These are phyloP conservation scores for Chlamydomonas schloesseri DNA, from an alignment of 139 green algal species.

Conservation along the genomic window DNA sequence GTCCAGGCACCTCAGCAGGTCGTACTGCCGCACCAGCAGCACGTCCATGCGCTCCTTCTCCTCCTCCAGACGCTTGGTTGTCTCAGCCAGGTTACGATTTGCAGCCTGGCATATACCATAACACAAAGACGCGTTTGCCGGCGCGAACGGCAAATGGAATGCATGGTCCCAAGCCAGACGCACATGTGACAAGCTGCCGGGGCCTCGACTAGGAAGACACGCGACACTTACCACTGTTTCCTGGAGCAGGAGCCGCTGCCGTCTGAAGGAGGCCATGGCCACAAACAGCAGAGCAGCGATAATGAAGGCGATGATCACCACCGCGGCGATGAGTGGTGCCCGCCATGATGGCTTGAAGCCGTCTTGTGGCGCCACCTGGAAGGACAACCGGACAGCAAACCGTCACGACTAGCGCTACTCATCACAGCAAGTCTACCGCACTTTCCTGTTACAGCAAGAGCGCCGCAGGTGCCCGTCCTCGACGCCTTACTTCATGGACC, in stretches of 20 bases:
- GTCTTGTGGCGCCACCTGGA: slow-evolving; percentile 1
- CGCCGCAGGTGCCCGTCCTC: too few species aligned
- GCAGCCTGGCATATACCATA: slow-evolving; percentile 45
- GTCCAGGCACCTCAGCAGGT: slow-evolving; percentile 61
- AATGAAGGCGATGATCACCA: slow-evolving; percentile 52
- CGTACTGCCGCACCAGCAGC: slow-evolving; percentile 67
- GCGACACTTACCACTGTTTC: slow-evolving; percentile 53
- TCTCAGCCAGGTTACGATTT: slow-evolving; percentile 57
- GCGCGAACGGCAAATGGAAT: not conserved
- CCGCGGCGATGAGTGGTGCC: slow-evolving; percentile 46
- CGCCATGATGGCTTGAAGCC: slow-evolving; percentile 32
- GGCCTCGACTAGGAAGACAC: too few species aligned
- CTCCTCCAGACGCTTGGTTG: slow-evolving; percentile 55
- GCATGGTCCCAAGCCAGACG: too few species aligned
- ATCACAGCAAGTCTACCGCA: too few species aligned
- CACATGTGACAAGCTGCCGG: too few species aligned
- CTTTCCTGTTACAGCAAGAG: too few species aligned
- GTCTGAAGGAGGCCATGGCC: slow-evolving; percentile 41
- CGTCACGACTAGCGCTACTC: too few species aligned
- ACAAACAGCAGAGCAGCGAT: slow-evolving; percentile 50
- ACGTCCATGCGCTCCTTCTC: slow-evolving; percentile 67
- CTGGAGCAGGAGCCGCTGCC: slow-evolving; percentile 56
- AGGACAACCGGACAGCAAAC: too few species aligned
- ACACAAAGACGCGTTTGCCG: not conserved
- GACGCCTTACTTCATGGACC: too few species aligned